Percentiles rank a stretch among this genome's conserved stretches.
Evolutionary conservation across 2,329 filamentous ascomycete genomes (phyloP).

Genomic region (Cladosporium austrohemisphaericum): DNA sequence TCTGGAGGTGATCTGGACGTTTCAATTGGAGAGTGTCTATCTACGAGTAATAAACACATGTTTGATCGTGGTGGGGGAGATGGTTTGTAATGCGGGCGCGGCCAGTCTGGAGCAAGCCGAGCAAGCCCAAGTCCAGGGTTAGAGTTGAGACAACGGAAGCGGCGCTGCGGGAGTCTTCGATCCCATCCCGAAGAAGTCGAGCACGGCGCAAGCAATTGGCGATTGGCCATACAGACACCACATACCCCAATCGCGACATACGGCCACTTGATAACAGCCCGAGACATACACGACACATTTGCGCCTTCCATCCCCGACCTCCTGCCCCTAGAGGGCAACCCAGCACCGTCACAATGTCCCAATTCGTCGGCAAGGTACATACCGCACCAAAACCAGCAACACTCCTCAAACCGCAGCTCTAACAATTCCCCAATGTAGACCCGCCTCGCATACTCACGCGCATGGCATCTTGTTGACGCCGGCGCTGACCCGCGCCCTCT

Average conservation of each 20-base stretch:
- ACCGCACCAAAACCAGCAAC: neutral
- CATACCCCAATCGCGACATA: neutral
- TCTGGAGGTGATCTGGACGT: neutral
- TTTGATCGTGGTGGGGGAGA: slow-evolving; percentile 1
- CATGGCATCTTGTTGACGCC: slow-evolving; percentile 89
- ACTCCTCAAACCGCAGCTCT: neutral
- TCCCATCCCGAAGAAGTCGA: too few species aligned
- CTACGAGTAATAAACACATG: slow-evolving; percentile 4
- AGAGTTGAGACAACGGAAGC: too few species aligned
- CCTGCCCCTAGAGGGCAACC: slow-evolving; percentile 11
- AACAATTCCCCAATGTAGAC: slow-evolving; percentile 59
- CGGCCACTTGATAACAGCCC: neutral
- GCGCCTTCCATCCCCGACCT: neutral
- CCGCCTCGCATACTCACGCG: slow-evolving; percentile 89
- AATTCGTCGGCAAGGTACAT: slow-evolving; percentile 14
- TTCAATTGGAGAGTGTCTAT: slow-evolving; percentile 4
- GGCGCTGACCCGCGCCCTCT: slow-evolving; percentile 67
- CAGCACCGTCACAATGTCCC: slow-evolving; percentile 7
- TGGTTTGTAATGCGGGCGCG: slow-evolving; percentile 16
- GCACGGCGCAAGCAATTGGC: slow-evolving; percentile 5
- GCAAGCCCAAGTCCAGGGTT: neutral
- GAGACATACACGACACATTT: neutral
- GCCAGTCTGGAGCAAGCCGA: too few species aligned
- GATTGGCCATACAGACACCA: neutral
- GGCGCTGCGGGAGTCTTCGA: too few species aligned